Conservation (phyloP, 2,329 filamentous ascomycete genomes). For the Neoscytalidium dimidiatum region DNA sequence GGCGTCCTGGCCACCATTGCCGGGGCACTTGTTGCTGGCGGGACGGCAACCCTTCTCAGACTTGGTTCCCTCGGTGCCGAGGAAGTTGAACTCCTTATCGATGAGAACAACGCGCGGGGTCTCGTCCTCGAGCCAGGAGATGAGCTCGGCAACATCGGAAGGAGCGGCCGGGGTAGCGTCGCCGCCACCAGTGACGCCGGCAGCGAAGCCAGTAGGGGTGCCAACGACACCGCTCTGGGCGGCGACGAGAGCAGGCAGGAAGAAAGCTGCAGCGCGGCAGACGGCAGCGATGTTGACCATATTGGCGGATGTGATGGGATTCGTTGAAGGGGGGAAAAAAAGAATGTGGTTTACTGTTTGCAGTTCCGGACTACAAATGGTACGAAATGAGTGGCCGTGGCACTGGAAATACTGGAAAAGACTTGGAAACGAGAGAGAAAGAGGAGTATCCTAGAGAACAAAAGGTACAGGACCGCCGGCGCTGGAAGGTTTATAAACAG, state of each 20-base stretch:
- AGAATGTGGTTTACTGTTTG: neutral
- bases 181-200: conserved; percentile 29
- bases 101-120: conserved; percentile 26
- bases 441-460: neutral
- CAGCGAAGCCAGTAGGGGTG: conserved; percentile 30
- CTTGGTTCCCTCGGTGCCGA: conserved; percentile 25
- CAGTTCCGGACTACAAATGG: conserved; percentile 12
- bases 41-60: conserved; percentile 14
- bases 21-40: conserved; percentile 9
- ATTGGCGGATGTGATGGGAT: neutral
- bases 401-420: conserved; percentile 3
- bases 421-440: neutral
- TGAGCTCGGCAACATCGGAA: conserved; percentile 25
- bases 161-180: conserved; percentile 27
- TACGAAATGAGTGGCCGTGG: neutral
- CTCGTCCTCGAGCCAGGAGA: conserved; percentile 27
- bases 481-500: neutral
- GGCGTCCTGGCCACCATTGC: conserved; percentile 17
- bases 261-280: conserved; percentile 3
- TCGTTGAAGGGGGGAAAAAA: neutral
- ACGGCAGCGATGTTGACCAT: conserved; percentile 12
- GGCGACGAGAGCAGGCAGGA: conserved; percentile 6
- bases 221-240: conserved; percentile 25
- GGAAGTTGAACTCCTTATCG: conserved; percentile 31
- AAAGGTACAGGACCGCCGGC: neutral